Conservation (phyloP, 78 protist species). For the Dictyostelium discoideum region DNA sequence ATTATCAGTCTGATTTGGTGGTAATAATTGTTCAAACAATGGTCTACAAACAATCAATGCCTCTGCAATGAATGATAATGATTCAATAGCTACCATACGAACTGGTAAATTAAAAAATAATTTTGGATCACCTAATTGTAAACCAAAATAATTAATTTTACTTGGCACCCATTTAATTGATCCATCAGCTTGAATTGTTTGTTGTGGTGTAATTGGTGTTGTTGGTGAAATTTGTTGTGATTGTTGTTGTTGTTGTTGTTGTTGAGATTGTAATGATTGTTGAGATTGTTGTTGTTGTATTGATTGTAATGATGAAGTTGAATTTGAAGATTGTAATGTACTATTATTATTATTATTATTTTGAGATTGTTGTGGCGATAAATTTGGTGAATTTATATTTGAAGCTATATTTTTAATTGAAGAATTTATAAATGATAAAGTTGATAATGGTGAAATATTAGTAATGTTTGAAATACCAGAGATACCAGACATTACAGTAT, state of each 20-base stretch:
- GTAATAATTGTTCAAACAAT: slow-evolving; percentile 41
- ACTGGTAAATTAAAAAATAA: slow-evolving; percentile 61
- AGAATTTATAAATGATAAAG: slow-evolving; percentile 14
- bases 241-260: not conserved
- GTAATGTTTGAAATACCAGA: slow-evolving; percentile 18
- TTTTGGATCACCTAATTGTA: slow-evolving; percentile 61
- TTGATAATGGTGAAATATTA: not conserved
- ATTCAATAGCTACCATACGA: slow-evolving; percentile 54
- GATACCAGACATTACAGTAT: not conserved
- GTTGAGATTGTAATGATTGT: not conserved
- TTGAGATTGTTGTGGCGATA: not conserved
- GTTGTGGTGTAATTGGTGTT: not conserved
- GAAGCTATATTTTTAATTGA: slow-evolving; percentile 39
- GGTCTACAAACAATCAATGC: slow-evolving; percentile 37
- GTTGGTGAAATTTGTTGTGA: not conserved
- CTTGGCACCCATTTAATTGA: slow-evolving; percentile 39
- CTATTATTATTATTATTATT: not conserved
- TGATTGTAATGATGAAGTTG: not conserved
- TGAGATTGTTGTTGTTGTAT: not conserved
- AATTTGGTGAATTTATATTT: slow-evolving; percentile 13
- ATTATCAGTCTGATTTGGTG: slow-evolving; percentile 60
- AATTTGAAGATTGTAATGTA: not conserved
- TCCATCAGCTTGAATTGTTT: slow-evolving; percentile 9
- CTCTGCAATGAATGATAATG: slow-evolving; percentile 24
- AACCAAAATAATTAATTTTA: slow-evolving; percentile 1